Evolutionary conservation across 805 yeast species (phyloP).

Genomic region (Yamadazyma nakazawae): DNA sequence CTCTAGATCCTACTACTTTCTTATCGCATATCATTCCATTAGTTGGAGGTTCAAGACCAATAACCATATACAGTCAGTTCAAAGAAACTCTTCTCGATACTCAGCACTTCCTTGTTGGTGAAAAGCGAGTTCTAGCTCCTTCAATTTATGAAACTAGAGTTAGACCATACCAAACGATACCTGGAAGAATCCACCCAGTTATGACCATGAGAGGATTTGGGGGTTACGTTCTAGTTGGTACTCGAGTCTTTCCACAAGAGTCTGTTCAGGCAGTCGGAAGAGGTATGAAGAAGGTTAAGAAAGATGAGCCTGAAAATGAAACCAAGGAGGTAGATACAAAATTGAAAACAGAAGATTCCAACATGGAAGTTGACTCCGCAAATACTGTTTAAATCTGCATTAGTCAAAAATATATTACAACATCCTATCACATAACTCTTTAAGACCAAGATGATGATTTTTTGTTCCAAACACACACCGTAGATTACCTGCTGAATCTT

Average conservation of each 20-base stretch:
- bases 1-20: conserved; percentile 65
- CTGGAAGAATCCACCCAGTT: conserved; percentile 90
- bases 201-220: conserved; percentile 95
- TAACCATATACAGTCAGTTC: conserved; percentile 76
- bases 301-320: neutral
- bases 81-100: conserved; percentile 78
- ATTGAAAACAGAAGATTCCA: neutral
- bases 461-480: conserved; percentile 65
- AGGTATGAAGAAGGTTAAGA: conserved; percentile 25
- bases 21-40: conserved; percentile 59
- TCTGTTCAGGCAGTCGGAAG: conserved; percentile 66
- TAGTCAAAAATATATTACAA: neutral
- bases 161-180: conserved; percentile 85
- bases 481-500: conserved; percentile 50
- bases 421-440: conserved; percentile 7
- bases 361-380: neutral
- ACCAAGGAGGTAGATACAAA: neutral
- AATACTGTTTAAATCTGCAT: conserved; percentile 5
- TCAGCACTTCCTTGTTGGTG: conserved; percentile 63
- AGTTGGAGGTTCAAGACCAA: conserved; percentile 81
- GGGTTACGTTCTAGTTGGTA: conserved; percentile 79
- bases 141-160: conserved; percentile 78
- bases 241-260: conserved; percentile 70
- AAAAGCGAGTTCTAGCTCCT: conserved; percentile 76
- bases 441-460: conserved; percentile 11